Conservation (phyloP, 2,329 filamentous ascomycete genomes). For the Paecilomyces dactylethromorphus region DNA sequence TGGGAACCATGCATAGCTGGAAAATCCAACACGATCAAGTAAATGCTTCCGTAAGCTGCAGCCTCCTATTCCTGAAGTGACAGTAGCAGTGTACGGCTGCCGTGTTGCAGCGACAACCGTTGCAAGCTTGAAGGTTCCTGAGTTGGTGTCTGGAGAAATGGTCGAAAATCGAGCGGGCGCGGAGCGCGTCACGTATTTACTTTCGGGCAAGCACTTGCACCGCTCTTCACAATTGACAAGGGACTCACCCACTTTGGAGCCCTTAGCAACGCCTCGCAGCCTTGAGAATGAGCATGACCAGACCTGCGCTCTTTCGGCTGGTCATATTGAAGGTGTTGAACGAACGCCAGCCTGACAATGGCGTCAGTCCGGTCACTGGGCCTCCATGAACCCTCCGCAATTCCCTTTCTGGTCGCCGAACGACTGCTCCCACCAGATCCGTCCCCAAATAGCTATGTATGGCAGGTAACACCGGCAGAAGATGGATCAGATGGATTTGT, state of each 20-base stretch:
- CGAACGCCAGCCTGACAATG: constrained; percentile 50
- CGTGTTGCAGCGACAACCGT: background rate
- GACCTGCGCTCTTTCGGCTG: background rate
- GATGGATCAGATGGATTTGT: constrained; percentile 38
- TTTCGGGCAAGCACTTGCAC: constrained; percentile 1
- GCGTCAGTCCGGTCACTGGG: constrained; percentile 85
- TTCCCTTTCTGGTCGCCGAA: constrained; percentile 78
- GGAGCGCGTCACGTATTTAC: constrained; percentile 8
- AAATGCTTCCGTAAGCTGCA: background rate
- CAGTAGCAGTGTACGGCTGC: background rate
- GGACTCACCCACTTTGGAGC: background rate
- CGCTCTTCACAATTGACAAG: background rate
- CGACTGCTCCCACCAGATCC: constrained; percentile 65
- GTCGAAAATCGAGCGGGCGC: constrained; percentile 6
- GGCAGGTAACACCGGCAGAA: constrained; percentile 57
- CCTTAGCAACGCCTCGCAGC: background rate
- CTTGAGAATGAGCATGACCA: constrained; percentile 1
- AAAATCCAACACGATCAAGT: background rate
- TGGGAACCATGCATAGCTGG: background rate
- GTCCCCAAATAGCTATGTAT: constrained; percentile 59
- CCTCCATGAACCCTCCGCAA: constrained; percentile 77
- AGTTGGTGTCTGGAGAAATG: background rate
- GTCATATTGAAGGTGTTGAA: background rate
- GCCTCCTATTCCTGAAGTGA: background rate
- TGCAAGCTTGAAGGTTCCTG: background rate